Evolutionary conservation across 163 green algal genomes (phyloP).

Genomic region (Volvox carteri): DNA sequence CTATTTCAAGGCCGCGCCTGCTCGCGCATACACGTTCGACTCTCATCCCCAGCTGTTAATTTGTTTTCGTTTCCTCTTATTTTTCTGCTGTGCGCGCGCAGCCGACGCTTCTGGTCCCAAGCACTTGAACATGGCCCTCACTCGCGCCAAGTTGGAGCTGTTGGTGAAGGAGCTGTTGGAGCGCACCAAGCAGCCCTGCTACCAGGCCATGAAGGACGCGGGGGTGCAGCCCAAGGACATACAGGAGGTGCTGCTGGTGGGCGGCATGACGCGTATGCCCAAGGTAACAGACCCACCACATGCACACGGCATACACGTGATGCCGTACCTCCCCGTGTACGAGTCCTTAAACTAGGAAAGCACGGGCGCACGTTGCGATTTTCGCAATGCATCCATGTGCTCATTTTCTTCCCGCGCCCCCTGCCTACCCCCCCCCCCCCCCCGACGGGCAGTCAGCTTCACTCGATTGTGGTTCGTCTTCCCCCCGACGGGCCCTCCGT

Average conservation of each 20-base stretch:
- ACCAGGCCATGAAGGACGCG: conserved; percentile 96
- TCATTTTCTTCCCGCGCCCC: too few relatives aligned
- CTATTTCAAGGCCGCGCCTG: too few relatives aligned
- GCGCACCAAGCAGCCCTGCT: conserved; percentile 94
- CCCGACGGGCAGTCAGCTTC: background rate
- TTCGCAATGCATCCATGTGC: too few relatives aligned
- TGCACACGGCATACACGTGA: background rate
- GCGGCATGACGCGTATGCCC: conserved; percentile 98
- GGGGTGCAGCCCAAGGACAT: conserved; percentile 86
- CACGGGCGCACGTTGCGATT: too few relatives aligned
- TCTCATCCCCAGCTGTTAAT: too few relatives aligned
- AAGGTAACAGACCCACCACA: conserved; percentile 78
- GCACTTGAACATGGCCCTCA: conserved; percentile 85
- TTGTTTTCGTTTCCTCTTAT: too few relatives aligned
- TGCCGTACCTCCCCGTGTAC: background rate
- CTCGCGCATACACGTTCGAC: too few relatives aligned
- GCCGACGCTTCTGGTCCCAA: conserved; percentile 86
- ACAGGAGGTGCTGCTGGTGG: conserved; percentile 96
- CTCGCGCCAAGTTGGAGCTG: conserved; percentile 83
- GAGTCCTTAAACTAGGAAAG: too few relatives aligned
- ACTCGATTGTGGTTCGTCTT: too few relatives aligned
- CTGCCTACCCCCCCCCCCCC: too few relatives aligned
- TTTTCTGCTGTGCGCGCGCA: too few relatives aligned
- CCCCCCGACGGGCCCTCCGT: conserved; percentile 7
- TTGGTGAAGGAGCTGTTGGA: conserved; percentile 90